Evolutionary conservation across 1,284 basidiomycete genomes (phyloP), one percentile per base, ranked within the genome.

Genomic region (Trichosporon sp.): DNA sequence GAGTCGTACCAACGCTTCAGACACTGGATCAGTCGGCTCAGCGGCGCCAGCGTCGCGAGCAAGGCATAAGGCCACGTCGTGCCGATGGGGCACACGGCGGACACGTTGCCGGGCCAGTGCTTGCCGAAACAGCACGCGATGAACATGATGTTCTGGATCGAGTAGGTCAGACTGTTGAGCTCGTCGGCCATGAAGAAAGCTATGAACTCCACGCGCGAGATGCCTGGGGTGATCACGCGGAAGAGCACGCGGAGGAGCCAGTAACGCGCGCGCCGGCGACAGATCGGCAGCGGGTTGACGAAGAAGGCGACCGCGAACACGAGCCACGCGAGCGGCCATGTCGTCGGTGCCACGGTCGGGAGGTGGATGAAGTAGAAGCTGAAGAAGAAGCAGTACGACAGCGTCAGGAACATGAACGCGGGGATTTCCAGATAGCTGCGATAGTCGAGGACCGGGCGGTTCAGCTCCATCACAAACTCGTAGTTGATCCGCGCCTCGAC

Each of bases 281-380:
- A 82, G 4, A 95, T 77, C 0, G 90, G 91, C 0, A 96, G 79
- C 0, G 96, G 96, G 78, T 94, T 90, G 71, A 94, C 81, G 77
- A 97, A 81, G 65, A 93, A 80, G 8, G 89, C 76, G 2, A 85
- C 77, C 1, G 87, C 83, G 68, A 94, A 86, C 0, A 88, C 87
- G 10, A 98, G 85, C 94, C 95, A 99, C 0, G 91, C 87, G 4
- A 94, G 84, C 0, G 94, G 94, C 93, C 95, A 98, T 75, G 89
- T 84, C 7, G 86, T 87, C 0, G 88, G 86, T 1, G 83, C 81
- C 32, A 89, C 79, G 10, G 79, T 79, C 0, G 87, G 80, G 2
- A 84, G 78, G 1, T 89, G 90, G 14, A 91, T 85, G 4, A 87
- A 87, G 64, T 88, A 82, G 80, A 96, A 94, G 1, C 93, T 92